Evolutionary conservation across 2,329 filamentous ascomycete genomes (phyloP), one percentile per base, ranked within the genome.

Genomic region (Plenodomus tracheiphilus): DNA sequence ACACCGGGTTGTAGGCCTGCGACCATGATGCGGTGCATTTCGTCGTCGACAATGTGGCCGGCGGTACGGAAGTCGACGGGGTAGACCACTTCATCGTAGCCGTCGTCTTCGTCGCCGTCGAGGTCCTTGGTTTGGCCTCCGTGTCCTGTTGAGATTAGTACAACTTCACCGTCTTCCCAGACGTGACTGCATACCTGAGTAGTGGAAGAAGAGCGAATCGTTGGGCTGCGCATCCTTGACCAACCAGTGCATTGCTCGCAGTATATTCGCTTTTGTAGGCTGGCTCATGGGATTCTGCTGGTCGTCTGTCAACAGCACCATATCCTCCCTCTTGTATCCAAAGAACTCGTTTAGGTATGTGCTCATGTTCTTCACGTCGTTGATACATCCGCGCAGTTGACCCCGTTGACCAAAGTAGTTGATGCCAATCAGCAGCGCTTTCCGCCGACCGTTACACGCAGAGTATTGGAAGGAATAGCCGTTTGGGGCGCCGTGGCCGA

Each of bases 221-320:
- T 97, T 96, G 0, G 91, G 89, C 49, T 83, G 83, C 4, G 93
- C 92, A 68, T 96, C 92, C 75, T 96, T 96, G 49, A 97, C 91
- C 17, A 97, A 78, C 93, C 93, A 97, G 71, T 97, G 92, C 93
- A 97, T 97, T 22, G 93, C 93, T 44, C 93, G 84, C 32, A 97
- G 74, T 47, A 97, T 96, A 69, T 97, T 97, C 60, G 90, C 88
- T 74, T 97, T 97, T 4, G 91, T 96, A 8, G 93, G 93, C 75
- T 96, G 91, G 74, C 91, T 96, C 89, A 97, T 96, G 20, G 91
- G 90, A 64, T 96, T 96, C 71, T 96, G 91, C 76, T 97, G 92
- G 70, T 97, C 93, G 69, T 97, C 93, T 34, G 93, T 97, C 70
- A 97, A 81, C 54, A 94, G 86, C 17, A 97, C 93, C 93, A 97